phyloP scores from a whole-genome alignment of 1,284 basidiomycete species.

The Melampsora larici-populina region DNA sequence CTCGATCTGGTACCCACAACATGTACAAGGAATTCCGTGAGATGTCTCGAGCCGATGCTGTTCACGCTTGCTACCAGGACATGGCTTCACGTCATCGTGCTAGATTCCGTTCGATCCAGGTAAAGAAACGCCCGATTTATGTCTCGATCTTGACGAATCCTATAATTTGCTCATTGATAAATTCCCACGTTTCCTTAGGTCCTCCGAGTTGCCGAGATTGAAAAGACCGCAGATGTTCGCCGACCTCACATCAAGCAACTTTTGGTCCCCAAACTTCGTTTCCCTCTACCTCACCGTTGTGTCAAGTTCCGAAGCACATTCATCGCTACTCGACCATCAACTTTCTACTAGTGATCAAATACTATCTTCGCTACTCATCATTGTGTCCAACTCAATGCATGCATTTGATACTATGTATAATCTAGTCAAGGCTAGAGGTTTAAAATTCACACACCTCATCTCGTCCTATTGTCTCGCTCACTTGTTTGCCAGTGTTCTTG shows the following conservation, averaged over 20 bases:
- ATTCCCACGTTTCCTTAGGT: conserved; percentile 60
- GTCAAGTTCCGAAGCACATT: conserved; percentile 55
- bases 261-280: conserved; percentile 81
- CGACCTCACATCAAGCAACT: conserved; percentile 89
- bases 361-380: too few species aligned
- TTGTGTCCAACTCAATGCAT: too few species aligned
- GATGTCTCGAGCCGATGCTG: conserved; percentile 87
- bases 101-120: conserved; percentile 97
- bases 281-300: conserved; percentile 92
- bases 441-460: too few species aligned
- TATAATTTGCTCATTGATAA: background rate
- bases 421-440: too few species aligned
- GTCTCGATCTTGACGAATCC: conserved; percentile 46
- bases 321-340: conserved; percentile 56
- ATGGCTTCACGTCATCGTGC: conserved; percentile 99
- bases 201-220: conserved; percentile 86
- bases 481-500: too few species aligned
- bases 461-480: too few species aligned
- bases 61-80: conserved; percentile 97
- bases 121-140: conserved; percentile 54
- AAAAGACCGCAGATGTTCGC: conserved; percentile 87
- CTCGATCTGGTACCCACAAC: too few species aligned
- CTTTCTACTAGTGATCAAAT: conserved; percentile 53
- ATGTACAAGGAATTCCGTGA: conserved; percentile 91
- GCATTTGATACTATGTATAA: too few species aligned